Evolutionary conservation across 1,284 basidiomycete genomes (phyloP).

Genomic region (Trametes pubescens): DNA sequence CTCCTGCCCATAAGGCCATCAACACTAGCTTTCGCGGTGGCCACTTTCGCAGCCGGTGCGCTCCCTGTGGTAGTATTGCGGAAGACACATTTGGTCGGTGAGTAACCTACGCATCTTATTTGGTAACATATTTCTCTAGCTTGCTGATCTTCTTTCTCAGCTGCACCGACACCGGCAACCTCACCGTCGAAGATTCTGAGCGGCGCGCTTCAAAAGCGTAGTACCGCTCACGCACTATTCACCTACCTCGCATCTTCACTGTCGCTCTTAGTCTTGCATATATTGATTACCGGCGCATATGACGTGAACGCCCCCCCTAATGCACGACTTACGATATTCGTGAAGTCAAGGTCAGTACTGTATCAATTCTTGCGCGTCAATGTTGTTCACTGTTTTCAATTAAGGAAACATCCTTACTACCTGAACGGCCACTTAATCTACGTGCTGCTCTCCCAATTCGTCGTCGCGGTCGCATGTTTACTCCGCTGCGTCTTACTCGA

Average conservation of each 20-base stretch:
- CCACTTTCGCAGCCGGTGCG: slow-evolving; percentile 49
- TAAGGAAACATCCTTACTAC: slow-evolving; percentile 74
- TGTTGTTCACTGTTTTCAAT: not conserved
- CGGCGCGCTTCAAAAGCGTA: slow-evolving; percentile 54
- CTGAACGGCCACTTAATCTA: slow-evolving; percentile 72
- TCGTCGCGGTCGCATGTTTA: slow-evolving; percentile 53
- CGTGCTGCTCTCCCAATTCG: slow-evolving; percentile 59
- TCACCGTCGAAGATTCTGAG: slow-evolving; percentile 61
- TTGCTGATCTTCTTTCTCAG: slow-evolving; percentile 41
- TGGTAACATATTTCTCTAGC: no score
- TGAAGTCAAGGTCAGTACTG: slow-evolving; percentile 65
- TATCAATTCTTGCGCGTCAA: not conserved
- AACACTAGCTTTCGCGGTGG: slow-evolving; percentile 43
- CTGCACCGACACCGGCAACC: slow-evolving; percentile 52
- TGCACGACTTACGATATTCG: slow-evolving; percentile 59
- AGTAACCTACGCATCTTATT: slow-evolving; percentile 34
- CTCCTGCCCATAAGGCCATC: slow-evolving; percentile 50
- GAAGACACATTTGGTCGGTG: slow-evolving; percentile 63
- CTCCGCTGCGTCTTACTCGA: slow-evolving; percentile 66
- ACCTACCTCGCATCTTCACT: slow-evolving; percentile 56
- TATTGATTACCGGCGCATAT: slow-evolving; percentile 46
- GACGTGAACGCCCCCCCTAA: slow-evolving; percentile 44
- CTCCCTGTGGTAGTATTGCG: slow-evolving; percentile 62
- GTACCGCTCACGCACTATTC: slow-evolving; percentile 51
- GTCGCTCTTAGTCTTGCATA: slow-evolving; percentile 50